Conservation (phyloP, 2,329 filamentous ascomycete species). For the Xylaria hypoxylon region DNA sequence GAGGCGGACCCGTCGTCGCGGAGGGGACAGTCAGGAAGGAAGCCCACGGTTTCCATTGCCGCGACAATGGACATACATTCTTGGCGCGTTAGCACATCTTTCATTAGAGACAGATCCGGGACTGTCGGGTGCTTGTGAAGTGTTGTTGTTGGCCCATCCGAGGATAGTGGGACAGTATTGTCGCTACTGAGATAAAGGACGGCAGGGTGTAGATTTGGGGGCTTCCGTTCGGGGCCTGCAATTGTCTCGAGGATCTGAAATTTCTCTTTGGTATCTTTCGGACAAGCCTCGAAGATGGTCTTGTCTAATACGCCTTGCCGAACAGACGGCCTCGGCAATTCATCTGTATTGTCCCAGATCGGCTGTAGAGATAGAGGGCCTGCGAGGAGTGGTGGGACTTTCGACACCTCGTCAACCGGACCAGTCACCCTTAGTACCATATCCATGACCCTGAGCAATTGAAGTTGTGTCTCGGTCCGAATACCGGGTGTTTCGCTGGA, state of each 20-base stretch:
- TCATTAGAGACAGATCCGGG: constrained; percentile 69
- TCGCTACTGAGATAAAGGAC: constrained; percentile 72
- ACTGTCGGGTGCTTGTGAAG: constrained; percentile 71
- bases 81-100: constrained; percentile 67
- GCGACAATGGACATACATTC: constrained; percentile 76
- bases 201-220: constrained; percentile 74
- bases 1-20: constrained; percentile 48
- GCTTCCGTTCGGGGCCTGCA: constrained; percentile 69
- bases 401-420: constrained; percentile 64
- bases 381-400: constrained; percentile 50
- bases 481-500: constrained; percentile 63
- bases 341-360: constrained; percentile 69
- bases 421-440: constrained; percentile 73
- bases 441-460: constrained; percentile 71
- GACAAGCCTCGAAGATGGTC: constrained; percentile 60
- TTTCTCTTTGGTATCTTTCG: constrained; percentile 53
- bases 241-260: constrained; percentile 73
- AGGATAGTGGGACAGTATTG: constrained; percentile 65
- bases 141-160: constrained; percentile 59
- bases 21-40: constrained; percentile 75
- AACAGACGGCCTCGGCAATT: constrained; percentile 56
- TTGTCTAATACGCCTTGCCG: constrained; percentile 70
- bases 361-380: constrained; percentile 68
- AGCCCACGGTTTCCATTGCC: constrained; percentile 73
- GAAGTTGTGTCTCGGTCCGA: constrained; percentile 61